Base-by-base conservation (phyloP, 2,329 filamentous ascomycete species). In the Pyrenophora tritici-repentis region DNA sequence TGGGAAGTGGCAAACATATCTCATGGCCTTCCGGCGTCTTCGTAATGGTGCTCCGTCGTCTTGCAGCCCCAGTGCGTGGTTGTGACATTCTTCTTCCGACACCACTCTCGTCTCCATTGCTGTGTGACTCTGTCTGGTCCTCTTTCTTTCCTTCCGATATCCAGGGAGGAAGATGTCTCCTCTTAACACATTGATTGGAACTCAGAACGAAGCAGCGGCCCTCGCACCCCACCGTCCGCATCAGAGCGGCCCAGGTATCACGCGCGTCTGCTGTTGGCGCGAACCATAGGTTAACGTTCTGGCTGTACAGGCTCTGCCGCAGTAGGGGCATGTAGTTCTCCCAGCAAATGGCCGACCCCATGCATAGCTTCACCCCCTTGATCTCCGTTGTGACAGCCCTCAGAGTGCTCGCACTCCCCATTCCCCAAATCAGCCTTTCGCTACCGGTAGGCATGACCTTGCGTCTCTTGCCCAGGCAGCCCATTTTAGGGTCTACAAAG, bases 311-410 rank as follows among this genome's bases (percentile, higher is more conserved):
- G 13, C 85, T 82, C 70, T 96, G 89, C 14, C 93, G 84, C 6
- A 97, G 79, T 14, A 97, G 78, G 0, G 92, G 92, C 91, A 96
- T 97, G 76, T 93, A 96, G 73, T 90, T 96, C 73, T 97, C 92
- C 92, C 92, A 97, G 79, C 92, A 96, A 60, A 97, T 95, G 3
- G 91, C 93, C 3, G 89, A 86, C 0, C 88, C 92, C 53, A 97
- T 82, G 49, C 90, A 93, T 53, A 97, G 76, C 57, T 85, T 86
- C 2, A 91, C 83, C 42, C 90, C 91, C 54, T 87, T 87, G 70
- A 97, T 91, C 18, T 80, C 84, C 1, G 91, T 91, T 20, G 85
- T 87, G 1, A 96, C 85, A 3, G 91, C 92, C 56, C 85, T 84
- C 22, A 97, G 81, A 3, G 90, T 94, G 0, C 84, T 83, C 0